Evolutionary conservation across 768 basidiomycete species (phyloP), one percentile per base, ranked within the genome.

Genomic region (Mycena chlorophos): DNA sequence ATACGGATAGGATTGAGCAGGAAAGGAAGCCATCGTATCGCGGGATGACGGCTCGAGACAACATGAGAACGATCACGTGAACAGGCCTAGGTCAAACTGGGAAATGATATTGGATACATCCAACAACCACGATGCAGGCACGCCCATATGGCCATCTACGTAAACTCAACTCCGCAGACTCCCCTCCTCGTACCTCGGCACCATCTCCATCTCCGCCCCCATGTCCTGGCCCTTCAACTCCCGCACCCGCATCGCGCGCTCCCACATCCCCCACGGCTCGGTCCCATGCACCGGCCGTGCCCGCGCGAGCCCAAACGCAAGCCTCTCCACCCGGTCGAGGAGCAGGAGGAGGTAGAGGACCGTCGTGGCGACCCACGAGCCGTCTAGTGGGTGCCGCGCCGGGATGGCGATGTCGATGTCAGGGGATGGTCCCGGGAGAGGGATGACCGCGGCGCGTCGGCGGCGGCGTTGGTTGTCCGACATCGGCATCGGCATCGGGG

Each of bases 221-320:
- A 42, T 8, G 13, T 42, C 40, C n/a, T 42, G 13, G 14, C 40
- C 40, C 13, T 8, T 20, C 8, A 42, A 19, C 20, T 5, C 40
- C 13, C 22, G 40, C 40, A 42, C 40, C 13, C 40, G 40, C 6
- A 42, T 20, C 13, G 72, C 75, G 26, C 79, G 65, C 27, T 75
- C 67, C 85, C 83, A 80, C 42, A 69, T 64, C 27, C 61, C 64
- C 84, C 84, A 86, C 5, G 84, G 83, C 63, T 86, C 85, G 23
- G 73, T 65, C 1, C 82, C 83, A 13, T 57, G 59, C 0, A 86
- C 80, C 38, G 82, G 75, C 45, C 81, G 69, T 17, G 82, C 86
- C 0, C 71, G 60, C 5, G 67, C 57, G 2, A 67, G 22, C 0
- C 55, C 42, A 58, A 81, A 85, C 1, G 79, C 51, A 54, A 45